Conservation (phyloP, 1,284 basidiomycete genomes). For the Pseudozyma sp. region DNA sequence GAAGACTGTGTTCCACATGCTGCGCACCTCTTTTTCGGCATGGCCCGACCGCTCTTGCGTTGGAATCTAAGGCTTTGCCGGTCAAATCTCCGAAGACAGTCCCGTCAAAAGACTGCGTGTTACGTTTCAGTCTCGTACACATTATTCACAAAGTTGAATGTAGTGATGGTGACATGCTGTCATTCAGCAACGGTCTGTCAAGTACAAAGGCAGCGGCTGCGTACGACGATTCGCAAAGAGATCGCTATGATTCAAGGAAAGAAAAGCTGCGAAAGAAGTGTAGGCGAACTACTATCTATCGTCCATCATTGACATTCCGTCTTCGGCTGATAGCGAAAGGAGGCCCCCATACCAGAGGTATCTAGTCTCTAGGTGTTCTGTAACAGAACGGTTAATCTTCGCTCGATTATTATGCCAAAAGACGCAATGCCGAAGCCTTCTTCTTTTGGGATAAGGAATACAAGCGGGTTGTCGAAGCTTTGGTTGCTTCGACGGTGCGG, state of each 20-base stretch:
- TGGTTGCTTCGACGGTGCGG: slow-evolving; percentile 2
- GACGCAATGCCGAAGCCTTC: slow-evolving; percentile 42
- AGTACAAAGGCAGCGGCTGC: too few relatives aligned
- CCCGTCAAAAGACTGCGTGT: slow-evolving; percentile 5
- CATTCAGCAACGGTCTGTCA: not conserved
- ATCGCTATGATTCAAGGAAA: too few relatives aligned
- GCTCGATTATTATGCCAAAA: slow-evolving; percentile 55
- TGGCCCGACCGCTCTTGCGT: slow-evolving; percentile 19
- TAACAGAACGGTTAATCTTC: slow-evolving; percentile 48
- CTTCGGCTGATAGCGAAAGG: slow-evolving; percentile 59
- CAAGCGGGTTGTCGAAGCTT: slow-evolving; percentile 27
- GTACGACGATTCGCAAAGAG: not conserved
- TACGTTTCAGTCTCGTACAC: slow-evolving; percentile 1
- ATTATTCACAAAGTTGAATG: too few relatives aligned
- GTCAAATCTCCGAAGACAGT: not conserved
- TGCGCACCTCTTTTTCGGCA: not conserved
- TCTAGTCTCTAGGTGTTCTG: slow-evolving; percentile 44
- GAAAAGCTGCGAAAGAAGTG: slow-evolving; percentile 10
- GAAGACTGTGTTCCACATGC: slow-evolving; percentile 18
- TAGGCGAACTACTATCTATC: slow-evolving; percentile 58
- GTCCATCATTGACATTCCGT: slow-evolving; percentile 51
- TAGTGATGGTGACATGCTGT: not conserved
- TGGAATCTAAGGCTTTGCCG: slow-evolving; percentile 1
- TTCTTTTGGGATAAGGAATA: slow-evolving; percentile 58
- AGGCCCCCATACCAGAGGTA: slow-evolving; percentile 51